A percentile compares a stretch with the other conserved stretches of the same genome.
phyloP scores from a whole-genome alignment of 2,329 filamentous ascomycete species.

The Pseudonectria buxi region DNA sequence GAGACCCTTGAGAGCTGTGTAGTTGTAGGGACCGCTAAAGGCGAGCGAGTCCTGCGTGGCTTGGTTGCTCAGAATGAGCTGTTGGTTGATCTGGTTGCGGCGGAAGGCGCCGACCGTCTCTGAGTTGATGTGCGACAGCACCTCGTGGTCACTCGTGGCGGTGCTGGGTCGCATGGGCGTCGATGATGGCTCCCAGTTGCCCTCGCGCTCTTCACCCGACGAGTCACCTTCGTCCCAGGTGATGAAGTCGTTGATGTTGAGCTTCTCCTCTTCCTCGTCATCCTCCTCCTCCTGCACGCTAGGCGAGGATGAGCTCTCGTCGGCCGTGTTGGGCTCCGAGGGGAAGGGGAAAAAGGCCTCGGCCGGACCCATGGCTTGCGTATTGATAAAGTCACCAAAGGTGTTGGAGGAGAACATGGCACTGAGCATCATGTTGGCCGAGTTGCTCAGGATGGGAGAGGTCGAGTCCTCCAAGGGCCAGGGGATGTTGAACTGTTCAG shows the following conservation, averaged over 20 bases:
- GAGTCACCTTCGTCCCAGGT: conserved; percentile 55
- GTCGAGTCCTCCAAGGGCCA: conserved; percentile 36
- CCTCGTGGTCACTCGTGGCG: conserved; percentile 39
- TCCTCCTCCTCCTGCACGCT: conserved; percentile 41
- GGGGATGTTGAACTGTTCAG: conserved; percentile 47
- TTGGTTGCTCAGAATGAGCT: conserved; percentile 53
- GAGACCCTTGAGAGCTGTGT: conserved; percentile 55
- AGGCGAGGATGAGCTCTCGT: conserved; percentile 37
- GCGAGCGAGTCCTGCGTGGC: conserved; percentile 56
- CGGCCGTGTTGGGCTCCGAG: conserved; percentile 49
- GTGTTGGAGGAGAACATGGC: conserved; percentile 56
- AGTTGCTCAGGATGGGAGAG: conserved; percentile 57
- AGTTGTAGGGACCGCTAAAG: conserved; percentile 53
- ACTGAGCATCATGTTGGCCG: conserved; percentile 72
- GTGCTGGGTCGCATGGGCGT: conserved; percentile 47
- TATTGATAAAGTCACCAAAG: conserved; percentile 51
- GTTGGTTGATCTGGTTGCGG: conserved; percentile 56
- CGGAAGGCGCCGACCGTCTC: conserved; percentile 75
- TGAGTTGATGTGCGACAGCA: conserved; percentile 53
- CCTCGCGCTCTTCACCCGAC: conserved; percentile 53
- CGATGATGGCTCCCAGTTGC: conserved; percentile 43
- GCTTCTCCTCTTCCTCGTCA: conserved; percentile 57
- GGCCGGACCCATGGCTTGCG: conserved; percentile 63
- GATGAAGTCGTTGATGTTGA: conserved; percentile 68
- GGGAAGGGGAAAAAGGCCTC: conserved; percentile 70